Percentiles rank a stretch among this genome's conserved stretches.
phyloP scores from a whole-genome alignment of 208 protist genomes.

The Endotrypanum monterogeii region DNA sequence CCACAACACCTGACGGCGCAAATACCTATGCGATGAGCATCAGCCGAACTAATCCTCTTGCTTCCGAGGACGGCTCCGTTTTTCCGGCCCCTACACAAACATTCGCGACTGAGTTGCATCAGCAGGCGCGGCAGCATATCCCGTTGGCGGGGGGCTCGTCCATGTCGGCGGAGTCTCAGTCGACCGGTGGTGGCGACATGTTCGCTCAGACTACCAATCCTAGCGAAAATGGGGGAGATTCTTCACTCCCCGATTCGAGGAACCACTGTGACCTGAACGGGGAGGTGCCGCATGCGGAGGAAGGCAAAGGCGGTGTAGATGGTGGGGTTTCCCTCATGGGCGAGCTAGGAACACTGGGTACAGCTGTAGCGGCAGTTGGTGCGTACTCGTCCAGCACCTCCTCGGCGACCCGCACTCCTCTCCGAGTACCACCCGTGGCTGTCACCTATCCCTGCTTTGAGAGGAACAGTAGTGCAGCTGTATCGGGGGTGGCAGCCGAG shows the following conservation, averaged over 20 bases:
- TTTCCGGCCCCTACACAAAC: constrained; percentile 13
- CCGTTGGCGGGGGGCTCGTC: constrained; percentile 14
- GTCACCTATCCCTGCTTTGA: background rate
- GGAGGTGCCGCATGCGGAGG: background rate
- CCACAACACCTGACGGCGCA: constrained; percentile 1
- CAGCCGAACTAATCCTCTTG: background rate
- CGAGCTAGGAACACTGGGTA: background rate
- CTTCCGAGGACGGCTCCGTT: background rate
- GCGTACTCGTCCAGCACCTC: constrained; percentile 1
- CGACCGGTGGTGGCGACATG: background rate
- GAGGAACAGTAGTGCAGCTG: background rate
- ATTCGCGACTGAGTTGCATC: constrained; percentile 21
- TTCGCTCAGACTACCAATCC: background rate
- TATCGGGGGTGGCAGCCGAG: background rate
- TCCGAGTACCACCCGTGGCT: constrained; percentile 4
- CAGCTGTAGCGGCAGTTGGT: background rate
- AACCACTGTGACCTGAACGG: background rate
- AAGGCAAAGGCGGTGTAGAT: background rate
- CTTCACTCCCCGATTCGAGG: background rate
- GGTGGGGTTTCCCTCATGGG: background rate
- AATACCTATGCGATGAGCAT: constrained; percentile 6
- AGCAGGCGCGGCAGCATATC: constrained; percentile 12
- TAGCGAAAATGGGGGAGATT: background rate
- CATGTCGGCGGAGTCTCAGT: background rate
- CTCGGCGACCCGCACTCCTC: constrained; percentile 16